A percentile compares a stretch with the other conserved stretches of the same genome.
Conservation (phyloP, 2,329 filamentous ascomycete genomes). For the Penicillium vulpinum region DNA sequence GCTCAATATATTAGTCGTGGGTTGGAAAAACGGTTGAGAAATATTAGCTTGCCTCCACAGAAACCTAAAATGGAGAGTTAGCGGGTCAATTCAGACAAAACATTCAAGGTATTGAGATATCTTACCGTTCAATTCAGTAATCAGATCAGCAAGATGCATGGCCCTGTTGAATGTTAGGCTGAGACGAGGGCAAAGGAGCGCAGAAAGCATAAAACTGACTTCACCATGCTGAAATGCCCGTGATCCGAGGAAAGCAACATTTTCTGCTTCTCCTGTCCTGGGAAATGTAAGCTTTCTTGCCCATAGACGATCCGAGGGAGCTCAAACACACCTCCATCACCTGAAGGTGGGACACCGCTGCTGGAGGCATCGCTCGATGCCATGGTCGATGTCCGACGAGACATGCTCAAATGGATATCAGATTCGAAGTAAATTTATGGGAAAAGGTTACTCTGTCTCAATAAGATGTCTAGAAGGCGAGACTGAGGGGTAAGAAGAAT, state of each 20-base stretch:
- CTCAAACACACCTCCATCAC: constrained; percentile 36
- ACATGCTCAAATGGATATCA: constrained; percentile 35
- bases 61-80: constrained; percentile 41
- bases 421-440: constrained; percentile 6
- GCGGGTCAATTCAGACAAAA: constrained; percentile 6
- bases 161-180: constrained; percentile 36
- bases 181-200: constrained; percentile 1
- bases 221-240: constrained; percentile 54
- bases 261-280: constrained; percentile 52
- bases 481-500: constrained; percentile 15
- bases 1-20: constrained; percentile 21
- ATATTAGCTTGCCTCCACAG: constrained; percentile 46
- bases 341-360: constrained; percentile 30
- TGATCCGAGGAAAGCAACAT: constrained; percentile 49
- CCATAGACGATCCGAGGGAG: constrained; percentile 8
- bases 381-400: constrained; percentile 41
- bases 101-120: background rate
- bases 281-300: constrained; percentile 13
- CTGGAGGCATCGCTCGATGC: constrained; percentile 34
- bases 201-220: constrained; percentile 32
- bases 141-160: constrained; percentile 52
- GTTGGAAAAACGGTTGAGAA: constrained; percentile 4
- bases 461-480: constrained; percentile 8
- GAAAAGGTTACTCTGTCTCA: constrained; percentile 1
- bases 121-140: constrained; percentile 53